Evolutionary conservation across 2,329 filamentous ascomycete genomes (phyloP).

Genomic region (Lecanicillium sp.): DNA sequence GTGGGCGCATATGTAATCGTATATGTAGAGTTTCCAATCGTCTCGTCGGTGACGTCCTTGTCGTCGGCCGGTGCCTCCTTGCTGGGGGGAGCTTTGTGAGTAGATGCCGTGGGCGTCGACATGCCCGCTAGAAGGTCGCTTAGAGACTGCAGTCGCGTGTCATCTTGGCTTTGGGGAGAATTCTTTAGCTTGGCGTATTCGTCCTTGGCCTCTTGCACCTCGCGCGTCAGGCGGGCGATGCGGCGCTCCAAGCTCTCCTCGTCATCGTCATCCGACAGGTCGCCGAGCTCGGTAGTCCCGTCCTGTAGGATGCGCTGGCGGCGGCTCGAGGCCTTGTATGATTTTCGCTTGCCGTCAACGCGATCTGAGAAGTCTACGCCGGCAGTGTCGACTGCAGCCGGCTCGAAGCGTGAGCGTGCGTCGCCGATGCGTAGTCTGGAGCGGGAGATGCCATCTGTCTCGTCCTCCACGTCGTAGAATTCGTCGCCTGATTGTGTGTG

Average conservation of each 20-base stretch:
- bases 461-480: conserved; percentile 57
- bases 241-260: conserved; percentile 72
- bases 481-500: conserved; percentile 56
- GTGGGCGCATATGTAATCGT: conserved; percentile 58
- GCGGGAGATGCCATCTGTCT: conserved; percentile 64
- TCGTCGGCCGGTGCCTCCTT: conserved; percentile 16
- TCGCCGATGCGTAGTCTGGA: conserved; percentile 69
- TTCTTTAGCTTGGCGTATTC: conserved; percentile 52
- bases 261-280: conserved; percentile 67
- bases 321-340: conserved; percentile 70
- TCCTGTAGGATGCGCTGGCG: conserved; percentile 57
- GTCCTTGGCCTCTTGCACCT: conserved; percentile 68
- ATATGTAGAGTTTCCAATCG: conserved; percentile 43
- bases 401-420: conserved; percentile 74
- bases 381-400: conserved; percentile 66
- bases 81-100: conserved; percentile 5
- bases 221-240: conserved; percentile 74
- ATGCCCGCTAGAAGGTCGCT: conserved; percentile 68
- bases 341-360: conserved; percentile 73
- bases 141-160: conserved; percentile 51
- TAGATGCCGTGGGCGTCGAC: conserved; percentile 26
- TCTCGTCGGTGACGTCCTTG: conserved; percentile 17
- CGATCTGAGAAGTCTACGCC: conserved; percentile 87
- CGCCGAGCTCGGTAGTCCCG: conserved; percentile 62
- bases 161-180: conserved; percentile 33